These are phyloP conservation scores for Pseudogymnoascus sp. DNA, from an alignment of 2,329 filamentous ascomycete species.

Conservation along the genomic window DNA sequence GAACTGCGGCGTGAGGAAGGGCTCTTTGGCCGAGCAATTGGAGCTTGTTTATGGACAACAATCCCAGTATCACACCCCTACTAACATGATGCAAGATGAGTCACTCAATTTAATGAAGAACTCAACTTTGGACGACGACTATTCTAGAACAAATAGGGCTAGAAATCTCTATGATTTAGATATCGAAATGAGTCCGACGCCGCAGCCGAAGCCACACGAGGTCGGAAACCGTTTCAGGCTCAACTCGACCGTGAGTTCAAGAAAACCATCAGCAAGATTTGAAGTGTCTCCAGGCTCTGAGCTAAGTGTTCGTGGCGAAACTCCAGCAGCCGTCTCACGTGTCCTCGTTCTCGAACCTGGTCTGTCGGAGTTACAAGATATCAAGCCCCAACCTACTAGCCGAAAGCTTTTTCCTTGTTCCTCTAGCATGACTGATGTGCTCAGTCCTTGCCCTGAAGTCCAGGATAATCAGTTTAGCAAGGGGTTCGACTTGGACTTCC, in stretches of 20 bases:
- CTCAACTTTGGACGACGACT: neutral
- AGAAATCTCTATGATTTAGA: neutral
- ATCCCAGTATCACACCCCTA: neutral
- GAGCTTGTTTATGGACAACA: neutral
- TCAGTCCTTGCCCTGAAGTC: neutral
- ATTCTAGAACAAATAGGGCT: neutral
- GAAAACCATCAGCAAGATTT: neutral
- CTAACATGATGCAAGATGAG: neutral
- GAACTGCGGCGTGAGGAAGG: neutral
- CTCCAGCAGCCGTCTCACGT: neutral
- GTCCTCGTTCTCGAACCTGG: neutral
- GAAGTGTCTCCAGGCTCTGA: neutral
- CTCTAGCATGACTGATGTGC: neutral
- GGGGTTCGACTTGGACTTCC: neutral
- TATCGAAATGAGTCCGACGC: neutral
- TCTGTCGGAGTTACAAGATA: neutral
- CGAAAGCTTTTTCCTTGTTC: neutral
- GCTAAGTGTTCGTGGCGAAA: neutral
- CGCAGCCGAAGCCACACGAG: neutral
- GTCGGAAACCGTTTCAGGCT: neutral
- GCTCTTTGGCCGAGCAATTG: neutral
- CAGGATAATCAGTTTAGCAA: neutral
- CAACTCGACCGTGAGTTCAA: neutral
- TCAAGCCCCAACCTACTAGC: neutral
- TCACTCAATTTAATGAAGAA: neutral